Evolutionary conservation across 2,329 filamentous ascomycete species (phyloP), one percentile per base, ranked within the genome.

Genomic region (Pleomassaria siparia): DNA sequence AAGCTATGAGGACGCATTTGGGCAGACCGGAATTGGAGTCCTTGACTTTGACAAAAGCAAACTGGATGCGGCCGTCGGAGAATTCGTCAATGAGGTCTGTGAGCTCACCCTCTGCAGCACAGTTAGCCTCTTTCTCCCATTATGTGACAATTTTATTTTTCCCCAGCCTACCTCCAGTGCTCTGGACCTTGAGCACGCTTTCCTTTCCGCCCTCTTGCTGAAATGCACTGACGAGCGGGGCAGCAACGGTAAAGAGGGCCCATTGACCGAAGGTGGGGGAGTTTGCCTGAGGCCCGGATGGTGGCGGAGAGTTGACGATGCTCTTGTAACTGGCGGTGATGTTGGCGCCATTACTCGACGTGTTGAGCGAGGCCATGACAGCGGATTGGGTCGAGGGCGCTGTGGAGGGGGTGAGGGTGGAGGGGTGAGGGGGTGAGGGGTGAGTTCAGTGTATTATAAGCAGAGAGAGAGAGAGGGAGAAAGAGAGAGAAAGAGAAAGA

Each of bases 21-120:
- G 92, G 91, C 13, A 99, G 82, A 18, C 80, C 77, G 2, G 88
- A 89, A 72, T 99, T 99, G 46, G 91, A 88, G 69, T 99, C 94
- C 72, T 91, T 96, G 76, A 99, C 87, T 75, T 95, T 96, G 63
- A 94, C 86, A 66, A 95, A 97, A 22, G 91, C 94, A 74, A 96
- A 99, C 74, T 99, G 94, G 59, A 99, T 88, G 63, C 91, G 87
- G 45, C 94, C 94, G 72, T 99, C 94, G 58, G 87, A 97, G 74
- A 99, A 96, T 56, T 99, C 94, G 59, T 99, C 94, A 60, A 95
- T 83, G 49, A 99, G 79, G 56, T 96, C 91, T 47, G 84, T 77
- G 53, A 99, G 79, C 73, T 99, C 92, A 54, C 94, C 94, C 75
- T 96, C 91, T 94, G 66, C 32, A 42, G 33, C 28, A 21, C 29